Base-by-base conservation (phyloP, 2,329 filamentous ascomycete genomes). In the Hypoxylon sp. region DNA sequence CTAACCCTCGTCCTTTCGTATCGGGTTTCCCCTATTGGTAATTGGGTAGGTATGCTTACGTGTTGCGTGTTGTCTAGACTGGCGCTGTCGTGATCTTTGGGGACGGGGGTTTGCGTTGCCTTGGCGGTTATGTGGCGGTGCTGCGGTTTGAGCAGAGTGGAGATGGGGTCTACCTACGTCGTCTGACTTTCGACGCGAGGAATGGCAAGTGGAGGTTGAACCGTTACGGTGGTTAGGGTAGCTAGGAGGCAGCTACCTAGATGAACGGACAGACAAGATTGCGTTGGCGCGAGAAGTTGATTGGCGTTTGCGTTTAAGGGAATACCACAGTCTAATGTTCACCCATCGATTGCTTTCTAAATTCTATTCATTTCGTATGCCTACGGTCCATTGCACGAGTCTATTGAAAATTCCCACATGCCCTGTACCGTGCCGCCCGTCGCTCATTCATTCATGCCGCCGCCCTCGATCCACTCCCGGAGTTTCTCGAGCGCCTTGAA, bases 401-500 rank as follows among this genome's bases (percentile, higher is more conserved):
- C 18, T 42, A 53, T 20, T 30, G n/a, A 16, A 7, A 33, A 18
- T 18, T 5, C n/a, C n/a, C 8, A 26, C 8, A n/a, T 28, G 36
- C 38, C 24, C 16, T 24, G 5, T 44, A 7, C 18, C 12, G 16
- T 18, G 4, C 30, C 26, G 32, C 8, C 28, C n/a, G 16, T 46
- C 14, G 24, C 28, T 64, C 51, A 70, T 33, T 67, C 64, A 55
- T 72, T 73, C 69, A 76, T 68, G 9, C 71, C 73, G 5, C 74
- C 74, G 22, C 45, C 82, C 61, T 86, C 84, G 71, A 97, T 85
- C 93, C 95, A 98, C 33, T 83, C 84, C 75, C 93, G 92, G 68
- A 99, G 84, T 80, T 97, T 97, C 69, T 89, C 85, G 55, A 99
- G 82, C n/a, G 96, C 96, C 75, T 90, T 92, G 70, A 87, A 90